Conservation (phyloP, 768 basidiomycete genomes). For the Auricularia heimuer region DNA sequence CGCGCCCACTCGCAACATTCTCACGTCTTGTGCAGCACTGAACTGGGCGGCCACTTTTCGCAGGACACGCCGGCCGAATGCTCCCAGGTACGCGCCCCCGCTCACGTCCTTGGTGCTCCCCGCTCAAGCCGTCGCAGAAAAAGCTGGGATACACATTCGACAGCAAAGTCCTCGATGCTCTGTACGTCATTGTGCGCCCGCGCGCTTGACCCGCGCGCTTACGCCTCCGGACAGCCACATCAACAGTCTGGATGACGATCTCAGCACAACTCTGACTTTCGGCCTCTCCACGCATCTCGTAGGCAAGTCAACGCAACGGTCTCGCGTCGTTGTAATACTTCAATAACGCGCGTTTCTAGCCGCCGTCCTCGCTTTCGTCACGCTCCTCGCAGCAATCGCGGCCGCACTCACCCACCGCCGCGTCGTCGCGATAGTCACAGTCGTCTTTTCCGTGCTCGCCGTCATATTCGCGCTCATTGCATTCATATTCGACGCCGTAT, state of each 20-base stretch:
- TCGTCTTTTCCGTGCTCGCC: slow-evolving; percentile 29
- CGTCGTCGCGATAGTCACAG: slow-evolving; percentile 28
- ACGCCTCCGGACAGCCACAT: slow-evolving; percentile 21
- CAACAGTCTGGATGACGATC: slow-evolving; percentile 27
- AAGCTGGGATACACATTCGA: slow-evolving; percentile 51
- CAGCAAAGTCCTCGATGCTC: slow-evolving; percentile 32
- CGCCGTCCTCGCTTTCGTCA: slow-evolving; percentile 40
- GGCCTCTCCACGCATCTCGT: slow-evolving; percentile 48
- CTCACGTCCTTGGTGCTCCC: background rate
- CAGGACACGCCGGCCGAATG: background rate
- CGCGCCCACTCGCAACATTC: background rate
- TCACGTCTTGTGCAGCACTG: background rate
- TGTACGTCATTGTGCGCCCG: slow-evolving; percentile 26
- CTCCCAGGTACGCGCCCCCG: background rate
- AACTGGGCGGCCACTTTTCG: background rate
- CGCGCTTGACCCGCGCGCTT: slow-evolving; percentile 9
- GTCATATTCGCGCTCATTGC: slow-evolving; percentile 37
- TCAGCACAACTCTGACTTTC: slow-evolving; percentile 36
- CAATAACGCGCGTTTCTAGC: slow-evolving; percentile 22
- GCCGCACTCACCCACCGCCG: slow-evolving; percentile 32
- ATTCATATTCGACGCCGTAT: slow-evolving; percentile 44
- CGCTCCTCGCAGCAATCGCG: slow-evolving; percentile 38
- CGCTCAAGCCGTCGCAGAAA: slow-evolving; percentile 7
- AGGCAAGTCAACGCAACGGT: slow-evolving; percentile 23
- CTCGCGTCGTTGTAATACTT: background rate